These are phyloP conservation scores for Tulasnella sp. DNA, from an alignment of 768 basidiomycete genomes.

Conservation along the genomic window DNA sequence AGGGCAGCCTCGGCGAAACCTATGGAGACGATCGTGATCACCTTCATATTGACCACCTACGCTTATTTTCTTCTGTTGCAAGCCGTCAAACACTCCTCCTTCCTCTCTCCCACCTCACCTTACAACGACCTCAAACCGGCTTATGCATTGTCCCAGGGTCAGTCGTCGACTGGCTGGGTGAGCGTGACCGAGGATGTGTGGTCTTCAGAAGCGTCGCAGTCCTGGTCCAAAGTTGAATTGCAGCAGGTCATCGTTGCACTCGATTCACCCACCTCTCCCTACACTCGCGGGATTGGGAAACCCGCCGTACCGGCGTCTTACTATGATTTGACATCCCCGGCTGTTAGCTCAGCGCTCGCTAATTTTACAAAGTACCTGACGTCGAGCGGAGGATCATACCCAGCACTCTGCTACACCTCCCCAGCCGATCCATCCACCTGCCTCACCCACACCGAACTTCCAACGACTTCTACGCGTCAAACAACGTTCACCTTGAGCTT, in stretches of 20 bases:
- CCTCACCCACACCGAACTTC: constrained; percentile 29
- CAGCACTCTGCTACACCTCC: constrained; percentile 39
- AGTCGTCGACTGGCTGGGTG: background rate
- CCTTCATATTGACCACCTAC: constrained; percentile 80
- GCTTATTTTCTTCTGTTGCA: constrained; percentile 90
- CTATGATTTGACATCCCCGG: constrained; percentile 14
- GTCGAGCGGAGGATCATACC: constrained; percentile 26
- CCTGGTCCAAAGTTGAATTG: constrained; percentile 40
- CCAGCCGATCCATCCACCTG: constrained; percentile 26
- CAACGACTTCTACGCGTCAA: constrained; percentile 29
- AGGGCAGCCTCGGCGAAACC: constrained; percentile 26
- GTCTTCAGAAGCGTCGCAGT: constrained; percentile 21
- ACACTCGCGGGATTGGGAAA: background rate
- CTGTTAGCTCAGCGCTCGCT: constrained; percentile 30
- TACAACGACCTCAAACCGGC: constrained; percentile 15
- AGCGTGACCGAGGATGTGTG: constrained; percentile 7
- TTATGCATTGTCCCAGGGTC: background rate
- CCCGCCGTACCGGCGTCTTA: background rate
- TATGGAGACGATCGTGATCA: constrained; percentile 76
- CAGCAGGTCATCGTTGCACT: constrained; percentile 62
- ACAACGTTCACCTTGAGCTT: constrained; percentile 43
- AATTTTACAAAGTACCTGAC: constrained; percentile 33
- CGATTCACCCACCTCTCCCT: constrained; percentile 24
- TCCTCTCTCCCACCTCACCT: constrained; percentile 38
- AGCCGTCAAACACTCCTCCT: constrained; percentile 79